phyloP scores from a whole-genome alignment of 2,329 filamentous ascomycete genomes.

The Microdochium bolleyi region DNA sequence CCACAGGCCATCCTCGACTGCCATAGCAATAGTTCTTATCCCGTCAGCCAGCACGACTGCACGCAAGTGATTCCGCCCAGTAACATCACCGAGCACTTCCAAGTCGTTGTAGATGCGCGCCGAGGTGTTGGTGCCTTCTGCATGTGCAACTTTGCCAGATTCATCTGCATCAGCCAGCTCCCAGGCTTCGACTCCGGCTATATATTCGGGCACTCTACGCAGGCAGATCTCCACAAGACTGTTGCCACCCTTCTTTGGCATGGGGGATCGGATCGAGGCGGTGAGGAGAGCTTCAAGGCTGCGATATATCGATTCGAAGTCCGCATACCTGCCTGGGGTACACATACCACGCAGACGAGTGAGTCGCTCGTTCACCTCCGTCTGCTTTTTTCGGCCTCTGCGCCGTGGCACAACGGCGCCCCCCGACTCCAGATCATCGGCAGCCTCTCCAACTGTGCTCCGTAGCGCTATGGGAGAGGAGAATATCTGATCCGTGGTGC shows the following conservation, averaged over 20 bases:
- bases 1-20: conserved; percentile 32
- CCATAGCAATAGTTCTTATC: conserved; percentile 30
- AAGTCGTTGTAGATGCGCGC: conserved; percentile 39
- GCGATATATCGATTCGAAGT: conserved; percentile 36
- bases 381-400: conserved; percentile 5
- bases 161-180: conserved; percentile 28
- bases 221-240: conserved; percentile 42
- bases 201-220: conserved; percentile 36
- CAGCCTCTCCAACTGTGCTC: neutral
- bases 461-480: conserved; percentile 14
- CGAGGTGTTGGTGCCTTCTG: conserved; percentile 29
- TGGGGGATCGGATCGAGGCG: conserved; percentile 22
- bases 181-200: conserved; percentile 34
- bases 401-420: neutral
- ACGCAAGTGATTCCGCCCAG: conserved; percentile 38
- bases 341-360: conserved; percentile 20
- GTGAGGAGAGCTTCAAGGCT: conserved; percentile 35
- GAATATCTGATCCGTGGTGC: conserved; percentile 16
- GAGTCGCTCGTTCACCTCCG: conserved; percentile 24
- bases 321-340: conserved; percentile 19
- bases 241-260: conserved; percentile 17
- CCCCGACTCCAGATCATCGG: neutral
- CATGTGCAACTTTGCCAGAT: conserved; percentile 23
- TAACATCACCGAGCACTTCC: conserved; percentile 30
- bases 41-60: conserved; percentile 38